Percentiles rank a stretch among this genome's conserved stretches.
These are phyloP conservation scores for Ogataea ramenticola DNA, from an alignment of 805 yeast genomes.

Conservation along the genomic window DNA sequence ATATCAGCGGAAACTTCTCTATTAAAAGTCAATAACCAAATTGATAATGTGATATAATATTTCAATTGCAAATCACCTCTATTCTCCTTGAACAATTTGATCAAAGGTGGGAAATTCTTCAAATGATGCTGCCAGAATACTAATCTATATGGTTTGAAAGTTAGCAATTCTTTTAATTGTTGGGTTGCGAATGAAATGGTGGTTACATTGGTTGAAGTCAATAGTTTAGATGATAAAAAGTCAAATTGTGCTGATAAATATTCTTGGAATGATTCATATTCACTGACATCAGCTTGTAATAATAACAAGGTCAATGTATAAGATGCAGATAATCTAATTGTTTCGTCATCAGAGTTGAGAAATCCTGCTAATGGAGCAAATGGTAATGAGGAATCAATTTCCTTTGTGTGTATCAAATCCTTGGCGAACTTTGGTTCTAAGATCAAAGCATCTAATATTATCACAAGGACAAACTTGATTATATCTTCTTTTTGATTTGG, in stretches of 20 bases:
- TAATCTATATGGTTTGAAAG: conserved; percentile 44
- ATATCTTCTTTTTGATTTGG: conserved; percentile 50
- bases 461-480: conserved; percentile 54
- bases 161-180: conserved; percentile 53
- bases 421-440: conserved; percentile 16
- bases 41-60: conserved; percentile 66
- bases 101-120: conserved; percentile 40
- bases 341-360: conserved; percentile 47
- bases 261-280: conserved; percentile 19
- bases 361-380: conserved; percentile 45
- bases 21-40: conserved; percentile 85
- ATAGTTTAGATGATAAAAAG: conserved; percentile 21
- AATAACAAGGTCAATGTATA: conserved; percentile 48
- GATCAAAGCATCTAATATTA: conserved; percentile 49
- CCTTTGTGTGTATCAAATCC: conserved; percentile 31
- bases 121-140: conserved; percentile 40
- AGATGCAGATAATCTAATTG: conserved; percentile 48
- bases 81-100: conserved; percentile 36
- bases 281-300: conserved; percentile 14
- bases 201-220: conserved; percentile 34
- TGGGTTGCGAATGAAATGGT: conserved; percentile 60
- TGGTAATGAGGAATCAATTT: conserved; percentile 39
- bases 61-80: conserved; percentile 67
- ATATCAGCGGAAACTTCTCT: conserved; percentile 38
- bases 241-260: conserved; percentile 33